Base-by-base conservation (phyloP, 2,329 filamentous ascomycete genomes). In the Ophiobolus disseminans region DNA sequence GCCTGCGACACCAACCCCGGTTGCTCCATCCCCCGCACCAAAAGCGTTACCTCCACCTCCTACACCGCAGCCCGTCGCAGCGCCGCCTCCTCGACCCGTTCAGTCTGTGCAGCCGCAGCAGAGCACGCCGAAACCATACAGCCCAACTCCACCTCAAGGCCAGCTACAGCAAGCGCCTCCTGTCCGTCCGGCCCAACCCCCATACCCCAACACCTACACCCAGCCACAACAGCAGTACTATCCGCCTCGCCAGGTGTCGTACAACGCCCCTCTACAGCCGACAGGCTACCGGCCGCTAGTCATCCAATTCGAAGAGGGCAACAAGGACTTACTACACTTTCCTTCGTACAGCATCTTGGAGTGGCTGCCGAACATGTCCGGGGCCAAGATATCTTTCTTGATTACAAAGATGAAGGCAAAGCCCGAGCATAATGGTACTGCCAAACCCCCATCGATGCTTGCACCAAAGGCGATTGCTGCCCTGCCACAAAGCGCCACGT, bases 291-390 rank as follows among this genome's bases (percentile, higher is more conserved):
- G 55, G 66, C 73, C 55, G 1, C 53, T 75, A 17, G 63, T 72
- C 13, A 73, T 75, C 43, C 69, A 73, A 20, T 75, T 75, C 43
- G 62, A 63, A 3, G 68, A 73, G 41, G 70, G 70, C n/a, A 71
- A 70, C 32, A 88, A 88, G 36, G 89, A 93, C 68, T 83, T 89
- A 20, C 92, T 89, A 66, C 75, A 90, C 38, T 92, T 94, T 55
- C 90, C 90, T 2, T 89, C 86, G 58, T 87, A 89, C 66, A 89
- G 86, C 70, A 87, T 93, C 25, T 70, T 93, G 40, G 89, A 94
- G 66, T 86, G 84, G 63, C 75, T 86, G 1, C 78, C 79, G n/a
- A 70, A 72, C 3, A 82, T 82, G 2, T 82, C 84, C 40, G 80
- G 86, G 48, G 81, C 89, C 2, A 81, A 91, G 34, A 86, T 86